Evolutionary conservation across 2,329 filamentous ascomycete species (phyloP).

Genomic region (Hypoxylon sp.): DNA sequence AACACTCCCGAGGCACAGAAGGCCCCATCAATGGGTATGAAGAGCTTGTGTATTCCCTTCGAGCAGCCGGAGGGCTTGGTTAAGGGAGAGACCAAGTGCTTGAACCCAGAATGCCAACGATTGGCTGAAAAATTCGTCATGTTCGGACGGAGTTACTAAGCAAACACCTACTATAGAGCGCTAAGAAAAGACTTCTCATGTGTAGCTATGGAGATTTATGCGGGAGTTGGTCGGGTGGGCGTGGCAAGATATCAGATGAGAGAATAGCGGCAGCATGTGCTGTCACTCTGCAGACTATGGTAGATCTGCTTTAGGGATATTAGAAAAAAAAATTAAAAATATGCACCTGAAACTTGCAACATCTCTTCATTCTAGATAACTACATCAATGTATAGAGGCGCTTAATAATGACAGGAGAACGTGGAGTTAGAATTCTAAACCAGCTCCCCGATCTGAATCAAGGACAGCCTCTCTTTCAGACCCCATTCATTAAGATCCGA

Average conservation of each 20-base stretch:
- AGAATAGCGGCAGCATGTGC: slow-evolving; percentile 9
- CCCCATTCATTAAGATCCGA: neutral
- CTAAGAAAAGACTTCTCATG: slow-evolving; percentile 18
- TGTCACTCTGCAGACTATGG: slow-evolving; percentile 20
- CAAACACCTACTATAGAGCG: neutral
- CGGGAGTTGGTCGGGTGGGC: slow-evolving; percentile 31
- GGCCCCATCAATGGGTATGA: slow-evolving; percentile 75
- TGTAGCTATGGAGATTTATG: slow-evolving; percentile 24
- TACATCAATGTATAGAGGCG: neutral
- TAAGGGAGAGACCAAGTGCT: slow-evolving; percentile 87
- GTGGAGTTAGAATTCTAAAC: neutral
- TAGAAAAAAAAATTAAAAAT: slow-evolving; percentile 17
- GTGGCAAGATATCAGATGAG: slow-evolving; percentile 38
- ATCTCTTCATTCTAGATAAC: neutral
- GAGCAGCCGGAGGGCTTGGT: slow-evolving; percentile 87
- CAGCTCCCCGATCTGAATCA: too few species aligned
- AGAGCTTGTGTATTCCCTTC: slow-evolving; percentile 80
- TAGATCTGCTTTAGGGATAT: slow-evolving; percentile 26
- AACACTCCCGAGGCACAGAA: slow-evolving; percentile 67
- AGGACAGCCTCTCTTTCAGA: neutral
- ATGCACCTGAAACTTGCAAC: slow-evolving; percentile 5
- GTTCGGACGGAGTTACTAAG: slow-evolving; percentile 83
- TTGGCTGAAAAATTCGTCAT: slow-evolving; percentile 90
- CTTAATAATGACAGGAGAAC: neutral
- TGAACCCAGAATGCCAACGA: slow-evolving; percentile 86